A percentile compares a stretch with the other conserved stretches of the same genome.
Evolutionary conservation across 2,329 filamentous ascomycete species (phyloP).

Genomic region (Penicillium sp.): DNA sequence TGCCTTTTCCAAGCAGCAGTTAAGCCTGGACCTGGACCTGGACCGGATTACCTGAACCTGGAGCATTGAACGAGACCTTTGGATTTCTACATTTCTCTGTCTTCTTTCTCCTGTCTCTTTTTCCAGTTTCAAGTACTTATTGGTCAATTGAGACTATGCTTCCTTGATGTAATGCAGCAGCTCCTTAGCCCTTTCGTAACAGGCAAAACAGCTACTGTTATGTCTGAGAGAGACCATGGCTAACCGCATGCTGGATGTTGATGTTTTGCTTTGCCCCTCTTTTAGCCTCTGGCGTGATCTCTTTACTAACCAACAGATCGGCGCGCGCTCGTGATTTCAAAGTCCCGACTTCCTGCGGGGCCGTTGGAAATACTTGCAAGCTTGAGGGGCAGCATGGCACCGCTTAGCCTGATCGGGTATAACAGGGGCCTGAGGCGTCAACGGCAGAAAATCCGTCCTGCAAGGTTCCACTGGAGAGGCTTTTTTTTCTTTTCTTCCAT

Average conservation of each 20-base stretch:
- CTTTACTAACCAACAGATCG: slow-evolving; percentile 8
- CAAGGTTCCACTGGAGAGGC: slow-evolving; percentile 42
- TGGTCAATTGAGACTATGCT: slow-evolving; percentile 35
- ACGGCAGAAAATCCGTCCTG: slow-evolving; percentile 31
- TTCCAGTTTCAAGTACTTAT: slow-evolving; percentile 35
- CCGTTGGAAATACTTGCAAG: slow-evolving; percentile 18
- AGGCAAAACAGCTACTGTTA: slow-evolving; percentile 19
- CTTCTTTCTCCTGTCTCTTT: slow-evolving; percentile 17
- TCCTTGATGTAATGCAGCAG: slow-evolving; percentile 30
- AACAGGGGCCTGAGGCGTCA: slow-evolving; percentile 32
- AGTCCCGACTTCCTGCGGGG: slow-evolving; percentile 30
- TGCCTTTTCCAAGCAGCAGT: slow-evolving; percentile 9
- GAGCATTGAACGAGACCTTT: slow-evolving; percentile 17
- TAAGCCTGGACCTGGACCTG: slow-evolving; percentile 8
- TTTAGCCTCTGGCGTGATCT: slow-evolving; percentile 5
- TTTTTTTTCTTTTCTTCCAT: slow-evolving; percentile 33
- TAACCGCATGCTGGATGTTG: slow-evolving; percentile 19
- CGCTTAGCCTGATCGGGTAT: slow-evolving; percentile 32
- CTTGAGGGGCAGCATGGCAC: slow-evolving; percentile 13
- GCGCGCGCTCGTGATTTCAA: slow-evolving; percentile 14
- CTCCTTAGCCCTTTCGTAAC: slow-evolving; percentile 27
- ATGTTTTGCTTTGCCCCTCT: slow-evolving; percentile 14
- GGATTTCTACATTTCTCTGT: slow-evolving; percentile 13
- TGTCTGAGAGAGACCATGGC: slow-evolving; percentile 22
- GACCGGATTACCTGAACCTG: slow-evolving; percentile 6